Conservation (phyloP, 257 asterid species). For the Nicotiana tomentosiformis region DNA sequence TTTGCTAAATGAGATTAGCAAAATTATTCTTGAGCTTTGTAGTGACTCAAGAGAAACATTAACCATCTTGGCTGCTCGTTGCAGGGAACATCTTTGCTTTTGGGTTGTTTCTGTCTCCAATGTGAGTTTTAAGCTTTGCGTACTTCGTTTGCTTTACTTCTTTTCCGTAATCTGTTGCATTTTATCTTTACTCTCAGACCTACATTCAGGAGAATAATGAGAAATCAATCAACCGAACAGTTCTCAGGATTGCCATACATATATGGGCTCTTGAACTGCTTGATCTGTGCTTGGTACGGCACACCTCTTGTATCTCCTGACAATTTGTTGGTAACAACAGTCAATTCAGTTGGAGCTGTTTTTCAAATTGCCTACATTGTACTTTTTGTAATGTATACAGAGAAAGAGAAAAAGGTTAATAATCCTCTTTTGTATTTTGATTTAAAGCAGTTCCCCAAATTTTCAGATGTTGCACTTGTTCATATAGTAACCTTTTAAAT, state of each 20-base stretch:
- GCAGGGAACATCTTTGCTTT: conserved; percentile 82
- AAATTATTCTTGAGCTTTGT: not conserved
- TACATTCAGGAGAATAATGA: conserved; percentile 58
- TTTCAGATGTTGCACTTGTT: not conserved
- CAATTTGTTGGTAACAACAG: conserved; percentile 52
- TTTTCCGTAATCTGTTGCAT: not conserved
- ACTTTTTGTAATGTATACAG: conserved; percentile 52
- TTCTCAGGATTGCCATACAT: conserved; percentile 81
- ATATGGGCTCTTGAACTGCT: conserved; percentile 72
- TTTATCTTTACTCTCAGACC: conserved; percentile 45
- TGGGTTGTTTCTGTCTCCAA: conserved; percentile 71
- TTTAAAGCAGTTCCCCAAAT: not conserved
- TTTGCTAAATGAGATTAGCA: not conserved
- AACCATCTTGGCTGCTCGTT: conserved; percentile 13
- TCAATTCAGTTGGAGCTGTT: conserved; percentile 70
- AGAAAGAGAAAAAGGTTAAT: conserved; percentile 42
- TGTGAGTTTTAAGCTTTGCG: conserved; percentile 42
- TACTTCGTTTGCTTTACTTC: not conserved
- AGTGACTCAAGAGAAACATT: not conserved
- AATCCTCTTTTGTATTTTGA: not conserved
- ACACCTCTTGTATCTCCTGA: conserved; percentile 60
- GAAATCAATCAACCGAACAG: conserved; percentile 66
- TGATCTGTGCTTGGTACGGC: conserved; percentile 87
- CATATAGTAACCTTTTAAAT: not conserved
- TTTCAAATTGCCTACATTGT: conserved; percentile 60